Percentiles rank a stretch among this genome's conserved stretches.
Evolutionary conservation across 2,329 filamentous ascomycete species (phyloP).

Genomic region (Pseudopyrenochaeta lycopersici): DNA sequence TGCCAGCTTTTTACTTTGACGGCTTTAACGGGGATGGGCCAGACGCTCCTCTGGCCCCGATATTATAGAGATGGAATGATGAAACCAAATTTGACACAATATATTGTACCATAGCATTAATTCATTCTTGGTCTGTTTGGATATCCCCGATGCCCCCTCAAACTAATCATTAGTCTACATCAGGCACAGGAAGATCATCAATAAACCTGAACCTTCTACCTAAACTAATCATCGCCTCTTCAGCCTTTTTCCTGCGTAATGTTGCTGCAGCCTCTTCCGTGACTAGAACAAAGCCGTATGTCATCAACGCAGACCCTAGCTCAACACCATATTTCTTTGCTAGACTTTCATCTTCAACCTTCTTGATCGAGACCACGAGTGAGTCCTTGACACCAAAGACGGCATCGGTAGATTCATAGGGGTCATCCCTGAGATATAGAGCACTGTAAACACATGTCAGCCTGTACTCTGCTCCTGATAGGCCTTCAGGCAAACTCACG

Average conservation of each 20-base stretch:
- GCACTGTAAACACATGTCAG: conserved; percentile 60
- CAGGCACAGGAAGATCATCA: conserved; percentile 78
- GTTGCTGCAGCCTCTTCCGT: conserved; percentile 72
- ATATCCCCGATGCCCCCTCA: too few relatives aligned
- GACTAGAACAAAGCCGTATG: conserved; percentile 81
- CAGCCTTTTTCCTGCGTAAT: conserved; percentile 72
- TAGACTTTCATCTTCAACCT: conserved; percentile 34
- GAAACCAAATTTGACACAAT: too few relatives aligned
- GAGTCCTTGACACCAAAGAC: conserved; percentile 89
- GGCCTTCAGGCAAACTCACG: conserved; percentile 63
- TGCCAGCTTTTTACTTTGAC: too few relatives aligned
- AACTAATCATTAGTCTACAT: conserved; percentile 67
- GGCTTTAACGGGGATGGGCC: too few relatives aligned
- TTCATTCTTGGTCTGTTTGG: too few relatives aligned
- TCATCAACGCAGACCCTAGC: conserved; percentile 70
- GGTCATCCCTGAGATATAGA: conserved; percentile 78
- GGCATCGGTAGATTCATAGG: conserved; percentile 83
- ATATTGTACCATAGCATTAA: too few relatives aligned
- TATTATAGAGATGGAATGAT: too few relatives aligned
- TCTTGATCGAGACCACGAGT: conserved; percentile 57
- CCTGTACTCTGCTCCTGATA: not conserved
- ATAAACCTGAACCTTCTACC: conserved; percentile 74
- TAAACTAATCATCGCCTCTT: conserved; percentile 71
- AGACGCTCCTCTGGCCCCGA: too few relatives aligned
- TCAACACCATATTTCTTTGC: conserved; percentile 62